A percentile compares a stretch with the other conserved stretches of the same genome.
Evolutionary conservation across 225 moss, liverwort and hornwort species (phyloP).

Genomic region (Marchantia paleacea): DNA sequence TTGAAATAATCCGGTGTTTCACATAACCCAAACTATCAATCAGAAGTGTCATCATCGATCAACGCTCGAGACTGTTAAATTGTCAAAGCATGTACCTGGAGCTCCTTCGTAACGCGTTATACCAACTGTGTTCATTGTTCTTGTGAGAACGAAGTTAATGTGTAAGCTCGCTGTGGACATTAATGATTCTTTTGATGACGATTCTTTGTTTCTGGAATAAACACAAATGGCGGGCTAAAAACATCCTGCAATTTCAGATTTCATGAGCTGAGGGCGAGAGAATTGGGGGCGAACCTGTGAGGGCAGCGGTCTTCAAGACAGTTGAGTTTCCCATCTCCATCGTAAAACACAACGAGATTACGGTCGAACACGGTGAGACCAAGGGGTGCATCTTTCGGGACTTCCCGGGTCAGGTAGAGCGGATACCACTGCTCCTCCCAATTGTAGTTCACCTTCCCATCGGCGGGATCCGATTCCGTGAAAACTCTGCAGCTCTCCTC

Average conservation of each 20-base stretch:
- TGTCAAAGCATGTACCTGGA: too few relatives aligned
- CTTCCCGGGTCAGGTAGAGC: constrained; percentile 60
- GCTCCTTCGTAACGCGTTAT: too few relatives aligned
- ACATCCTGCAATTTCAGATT: background rate
- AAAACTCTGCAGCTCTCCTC: background rate
- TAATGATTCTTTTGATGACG: too few relatives aligned
- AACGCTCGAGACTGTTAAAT: too few relatives aligned
- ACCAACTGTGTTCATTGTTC: too few relatives aligned
- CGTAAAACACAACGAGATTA: constrained; percentile 58
- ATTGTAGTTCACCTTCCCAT: constrained; percentile 32
- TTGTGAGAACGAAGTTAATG: too few relatives aligned
- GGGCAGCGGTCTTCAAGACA: constrained; percentile 91
- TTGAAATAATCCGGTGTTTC: too few relatives aligned
- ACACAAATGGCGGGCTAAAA: too few relatives aligned
- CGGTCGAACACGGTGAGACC: constrained; percentile 70
- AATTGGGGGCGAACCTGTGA: constrained; percentile 51
- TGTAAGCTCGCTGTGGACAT: too few relatives aligned
- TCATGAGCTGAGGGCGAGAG: background rate
- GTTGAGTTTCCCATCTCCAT: constrained; percentile 60
- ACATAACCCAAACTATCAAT: too few relatives aligned
- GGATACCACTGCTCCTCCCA: constrained; percentile 83
- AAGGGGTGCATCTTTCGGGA: constrained; percentile 67
- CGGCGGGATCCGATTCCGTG: background rate
- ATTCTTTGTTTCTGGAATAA: too few relatives aligned
- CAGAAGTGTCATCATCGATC: too few relatives aligned